These are phyloP conservation scores for Aureobasidium leucospermi DNA, from an alignment of 2,329 filamentous ascomycete genomes.

Conservation along the genomic window DNA sequence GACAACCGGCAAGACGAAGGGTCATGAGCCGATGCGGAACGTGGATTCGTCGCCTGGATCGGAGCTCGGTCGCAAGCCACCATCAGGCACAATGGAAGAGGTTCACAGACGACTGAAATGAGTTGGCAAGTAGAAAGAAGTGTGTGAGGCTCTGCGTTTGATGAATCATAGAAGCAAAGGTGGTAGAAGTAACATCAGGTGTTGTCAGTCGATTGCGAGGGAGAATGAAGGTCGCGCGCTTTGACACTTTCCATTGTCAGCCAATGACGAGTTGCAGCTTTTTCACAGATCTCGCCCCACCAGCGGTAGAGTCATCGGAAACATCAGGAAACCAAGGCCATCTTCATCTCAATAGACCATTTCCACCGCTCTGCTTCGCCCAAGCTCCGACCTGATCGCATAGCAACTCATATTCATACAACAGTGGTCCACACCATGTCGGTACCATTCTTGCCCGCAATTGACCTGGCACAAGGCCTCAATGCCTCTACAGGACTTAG, in stretches of 20 bases:
- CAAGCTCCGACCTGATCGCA: neutral
- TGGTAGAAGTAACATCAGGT: neutral
- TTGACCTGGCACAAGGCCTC: slow-evolving; percentile 39
- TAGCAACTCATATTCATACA: neutral
- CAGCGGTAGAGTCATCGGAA: neutral
- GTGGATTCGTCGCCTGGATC: neutral
- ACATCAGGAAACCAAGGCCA: neutral
- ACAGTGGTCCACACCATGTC: slow-evolving; percentile 28
- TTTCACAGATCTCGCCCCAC: slow-evolving; percentile 6
- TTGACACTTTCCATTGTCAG: slow-evolving; percentile 1
- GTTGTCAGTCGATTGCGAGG: neutral
- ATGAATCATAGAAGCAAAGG: neutral
- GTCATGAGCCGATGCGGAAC: neutral
- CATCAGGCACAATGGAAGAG: neutral
- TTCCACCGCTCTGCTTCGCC: neutral
- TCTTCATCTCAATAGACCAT: neutral
- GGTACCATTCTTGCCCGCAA: slow-evolving; percentile 41
- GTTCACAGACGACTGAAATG: neutral
- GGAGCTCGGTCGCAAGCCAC: neutral
- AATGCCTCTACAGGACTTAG: slow-evolving; percentile 43
- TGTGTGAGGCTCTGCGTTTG: neutral
- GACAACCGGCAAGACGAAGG: slow-evolving; percentile 4
- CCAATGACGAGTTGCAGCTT: slow-evolving; percentile 8
- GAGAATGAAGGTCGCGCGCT: neutral
- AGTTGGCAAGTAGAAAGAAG: neutral